These are phyloP conservation scores for Achlya hypogyna DNA, from an alignment of 352 stramenopile species.

Conservation along the genomic window DNA sequence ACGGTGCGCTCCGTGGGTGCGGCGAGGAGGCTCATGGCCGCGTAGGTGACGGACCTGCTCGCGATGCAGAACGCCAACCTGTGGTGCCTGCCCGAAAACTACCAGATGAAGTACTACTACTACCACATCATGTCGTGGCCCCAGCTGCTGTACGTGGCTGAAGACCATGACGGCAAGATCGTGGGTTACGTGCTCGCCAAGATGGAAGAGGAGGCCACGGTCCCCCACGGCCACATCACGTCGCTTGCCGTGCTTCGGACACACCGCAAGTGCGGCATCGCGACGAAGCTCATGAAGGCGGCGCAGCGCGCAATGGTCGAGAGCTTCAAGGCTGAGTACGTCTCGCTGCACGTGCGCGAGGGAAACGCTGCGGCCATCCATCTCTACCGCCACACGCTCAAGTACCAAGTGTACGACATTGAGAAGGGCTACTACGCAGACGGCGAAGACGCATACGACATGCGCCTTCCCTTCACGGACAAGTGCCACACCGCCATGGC, in stretches of 20 bases:
- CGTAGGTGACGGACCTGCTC: slow-evolving; percentile 90
- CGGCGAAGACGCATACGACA: slow-evolving; percentile 99
- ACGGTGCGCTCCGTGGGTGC: slow-evolving; percentile 40
- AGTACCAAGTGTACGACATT: slow-evolving; percentile 97
- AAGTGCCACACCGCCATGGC: slow-evolving; percentile 83
- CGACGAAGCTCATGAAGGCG: slow-evolving; percentile 97
- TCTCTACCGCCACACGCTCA: slow-evolving; percentile 96
- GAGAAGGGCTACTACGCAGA: slow-evolving; percentile 99
- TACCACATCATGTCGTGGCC: slow-evolving; percentile 99
- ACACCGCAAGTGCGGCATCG: slow-evolving; percentile 95
- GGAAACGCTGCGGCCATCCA: slow-evolving; percentile 97
- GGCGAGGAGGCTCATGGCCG: neutral
- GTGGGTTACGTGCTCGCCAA: slow-evolving; percentile 99
- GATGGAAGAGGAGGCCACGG: slow-evolving; percentile 89
- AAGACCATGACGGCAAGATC: slow-evolving; percentile 96
- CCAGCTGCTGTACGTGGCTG: slow-evolving; percentile 97
- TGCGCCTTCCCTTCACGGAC: slow-evolving; percentile 92
- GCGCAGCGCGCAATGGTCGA: slow-evolving; percentile 93
- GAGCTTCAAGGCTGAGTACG: slow-evolving; percentile 96
- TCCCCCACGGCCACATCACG: slow-evolving; percentile 98
- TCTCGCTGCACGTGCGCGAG: slow-evolving; percentile 98
- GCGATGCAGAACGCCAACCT: slow-evolving; percentile 99
- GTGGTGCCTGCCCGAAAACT: slow-evolving; percentile 99
- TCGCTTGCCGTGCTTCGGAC: slow-evolving; percentile 96
- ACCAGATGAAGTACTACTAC: slow-evolving; percentile 99